A percentile compares a stretch with the other conserved stretches of the same genome.
These are phyloP conservation scores for Geoglossum cookeanum DNA, from an alignment of 2,329 filamentous ascomycete species.

Conservation along the genomic window DNA sequence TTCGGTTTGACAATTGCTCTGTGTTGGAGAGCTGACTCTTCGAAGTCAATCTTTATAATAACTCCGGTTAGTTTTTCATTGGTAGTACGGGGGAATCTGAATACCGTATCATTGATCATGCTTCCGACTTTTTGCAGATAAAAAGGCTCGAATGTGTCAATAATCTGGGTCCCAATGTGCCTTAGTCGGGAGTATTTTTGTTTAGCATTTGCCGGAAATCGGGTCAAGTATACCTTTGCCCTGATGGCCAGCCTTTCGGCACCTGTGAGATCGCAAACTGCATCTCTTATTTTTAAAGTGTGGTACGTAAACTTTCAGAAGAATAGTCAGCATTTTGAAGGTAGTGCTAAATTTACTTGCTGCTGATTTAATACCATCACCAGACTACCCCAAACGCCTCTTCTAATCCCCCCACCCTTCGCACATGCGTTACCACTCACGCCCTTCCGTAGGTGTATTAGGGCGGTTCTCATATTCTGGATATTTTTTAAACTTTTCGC, in stretches of 20 bases:
- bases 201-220: neutral
- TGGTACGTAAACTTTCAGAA: slow-evolving; percentile 45
- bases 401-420: slow-evolving; percentile 36
- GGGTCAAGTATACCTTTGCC: slow-evolving; percentile 26
- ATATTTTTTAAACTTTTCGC: slow-evolving; percentile 46
- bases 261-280: slow-evolving; percentile 36
- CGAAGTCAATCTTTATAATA: slow-evolving; percentile 47
- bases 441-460: slow-evolving; percentile 59
- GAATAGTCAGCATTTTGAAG: neutral
- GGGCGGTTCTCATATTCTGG: slow-evolving; percentile 51
- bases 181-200: no score
- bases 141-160: slow-evolving; percentile 37
- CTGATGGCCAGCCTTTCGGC: slow-evolving; percentile 33
- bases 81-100: slow-evolving; percentile 3
- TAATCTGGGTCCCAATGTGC: slow-evolving; percentile 28
- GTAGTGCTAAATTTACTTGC: slow-evolving; percentile 18
- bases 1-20: slow-evolving; percentile 56
- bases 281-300: slow-evolving; percentile 48
- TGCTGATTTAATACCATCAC: neutral
- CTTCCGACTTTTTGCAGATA: slow-evolving; percentile 47
- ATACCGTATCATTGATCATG: slow-evolving; percentile 45
- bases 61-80: neutral
- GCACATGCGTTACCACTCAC: slow-evolving; percentile 29
- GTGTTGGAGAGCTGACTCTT: slow-evolving; percentile 49
- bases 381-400: slow-evolving; percentile 55